Evolutionary conservation across 495 filamentous ascomycete species (phyloP).

Genomic region (Apodospora peruviana): DNA sequence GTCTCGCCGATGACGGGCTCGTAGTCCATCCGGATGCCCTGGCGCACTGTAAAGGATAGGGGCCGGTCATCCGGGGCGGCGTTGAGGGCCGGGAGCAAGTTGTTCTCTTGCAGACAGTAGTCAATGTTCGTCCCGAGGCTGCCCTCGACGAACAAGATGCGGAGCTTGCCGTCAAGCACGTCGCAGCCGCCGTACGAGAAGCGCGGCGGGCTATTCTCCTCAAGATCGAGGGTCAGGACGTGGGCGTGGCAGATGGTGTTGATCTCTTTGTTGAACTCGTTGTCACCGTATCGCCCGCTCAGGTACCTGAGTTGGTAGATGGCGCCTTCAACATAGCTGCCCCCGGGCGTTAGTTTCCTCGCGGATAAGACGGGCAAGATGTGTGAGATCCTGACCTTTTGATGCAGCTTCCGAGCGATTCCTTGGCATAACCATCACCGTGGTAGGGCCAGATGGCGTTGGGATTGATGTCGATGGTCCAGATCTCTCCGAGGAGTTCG

Average conservation of each 20-base stretch:
- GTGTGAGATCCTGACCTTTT: conserved; percentile 25
- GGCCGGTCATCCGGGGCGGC: conserved; percentile 29
- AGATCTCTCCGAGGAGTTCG: conserved; percentile 35
- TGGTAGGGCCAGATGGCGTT: conserved; percentile 45
- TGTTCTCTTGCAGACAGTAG: conserved; percentile 25
- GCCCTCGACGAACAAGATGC: conserved; percentile 38
- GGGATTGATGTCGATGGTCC: conserved; percentile 44
- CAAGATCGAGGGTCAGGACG: conserved; percentile 40
- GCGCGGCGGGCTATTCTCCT: conserved; percentile 27
- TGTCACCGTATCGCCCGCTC: conserved; percentile 20
- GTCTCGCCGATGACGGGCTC: conserved; percentile 31
- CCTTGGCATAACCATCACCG: conserved; percentile 39
- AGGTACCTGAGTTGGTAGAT: conserved; percentile 36
- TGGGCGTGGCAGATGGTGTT: conserved; percentile 42
- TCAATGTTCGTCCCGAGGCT: conserved; percentile 42
- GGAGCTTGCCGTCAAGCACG: conserved; percentile 40
- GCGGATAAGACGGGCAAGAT: no score
- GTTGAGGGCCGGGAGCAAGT: conserved; percentile 39
- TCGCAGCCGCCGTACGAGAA: conserved; percentile 42
- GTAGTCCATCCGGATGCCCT: conserved; percentile 39
- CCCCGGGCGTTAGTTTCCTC: background rate
- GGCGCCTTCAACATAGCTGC: conserved; percentile 41
- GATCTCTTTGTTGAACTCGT: conserved; percentile 37
- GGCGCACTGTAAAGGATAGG: conserved; percentile 40
- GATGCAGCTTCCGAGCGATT: conserved; percentile 40